These are phyloP conservation scores for Volvox carteri DNA, from an alignment of 163 green algal species.

Conservation along the genomic window DNA sequence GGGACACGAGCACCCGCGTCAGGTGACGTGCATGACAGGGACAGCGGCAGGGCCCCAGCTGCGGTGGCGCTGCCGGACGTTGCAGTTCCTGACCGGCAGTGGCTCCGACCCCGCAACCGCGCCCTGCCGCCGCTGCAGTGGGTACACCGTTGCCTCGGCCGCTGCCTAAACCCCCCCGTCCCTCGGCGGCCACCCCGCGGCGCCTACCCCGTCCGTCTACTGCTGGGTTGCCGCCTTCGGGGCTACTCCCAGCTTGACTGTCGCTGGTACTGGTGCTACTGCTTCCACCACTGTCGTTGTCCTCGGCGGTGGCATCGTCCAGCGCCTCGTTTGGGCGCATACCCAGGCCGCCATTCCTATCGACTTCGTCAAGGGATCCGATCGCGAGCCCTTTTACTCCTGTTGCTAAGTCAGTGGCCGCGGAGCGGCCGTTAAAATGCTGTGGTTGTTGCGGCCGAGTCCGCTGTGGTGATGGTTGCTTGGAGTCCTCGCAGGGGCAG, in stretches of 20 bases:
- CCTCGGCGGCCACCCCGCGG: too few relatives aligned
- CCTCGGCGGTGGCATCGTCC: neutral
- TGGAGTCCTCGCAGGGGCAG: conserved; percentile 3
- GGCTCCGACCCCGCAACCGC: too few relatives aligned
- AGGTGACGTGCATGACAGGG: conserved; percentile 37
- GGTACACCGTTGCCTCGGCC: neutral
- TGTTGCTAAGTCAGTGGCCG: too few relatives aligned
- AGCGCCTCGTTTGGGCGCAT: too few relatives aligned
- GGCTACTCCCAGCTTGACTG: neutral
- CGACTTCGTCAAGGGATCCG: too few relatives aligned
- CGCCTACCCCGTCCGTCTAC: neutral
- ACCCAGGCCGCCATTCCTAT: too few relatives aligned
- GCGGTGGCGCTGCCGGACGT: neutral
- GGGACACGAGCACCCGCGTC: conserved; percentile 42
- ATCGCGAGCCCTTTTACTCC: too few relatives aligned
- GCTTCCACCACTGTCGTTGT: neutral
- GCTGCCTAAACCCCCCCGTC: neutral
- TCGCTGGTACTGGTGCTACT: neutral
- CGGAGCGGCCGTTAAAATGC: too few relatives aligned
- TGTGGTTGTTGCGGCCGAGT: neutral
- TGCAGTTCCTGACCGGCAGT: neutral
- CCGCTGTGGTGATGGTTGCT: neutral
- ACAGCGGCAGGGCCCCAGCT: conserved; percentile 19
- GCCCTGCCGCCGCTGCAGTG: too few relatives aligned
- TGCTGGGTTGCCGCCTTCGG: neutral